These are phyloP conservation scores for Onygena corvina DNA, from an alignment of 2,329 filamentous ascomycete genomes.

Conservation along the genomic window DNA sequence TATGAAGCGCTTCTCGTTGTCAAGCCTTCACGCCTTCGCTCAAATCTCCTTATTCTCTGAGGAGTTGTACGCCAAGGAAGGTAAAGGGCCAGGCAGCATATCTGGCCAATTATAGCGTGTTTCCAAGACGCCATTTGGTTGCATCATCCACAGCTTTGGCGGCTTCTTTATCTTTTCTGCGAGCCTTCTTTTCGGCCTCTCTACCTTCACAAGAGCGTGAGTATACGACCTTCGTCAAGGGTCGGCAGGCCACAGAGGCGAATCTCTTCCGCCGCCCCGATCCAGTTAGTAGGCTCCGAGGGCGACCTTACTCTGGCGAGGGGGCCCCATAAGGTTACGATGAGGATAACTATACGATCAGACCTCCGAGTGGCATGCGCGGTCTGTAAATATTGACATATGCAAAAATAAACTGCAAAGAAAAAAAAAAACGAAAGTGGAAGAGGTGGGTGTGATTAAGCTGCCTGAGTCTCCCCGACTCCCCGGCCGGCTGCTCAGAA, in stretches of 20 bases:
- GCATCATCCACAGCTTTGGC: background rate
- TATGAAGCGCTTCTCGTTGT: background rate
- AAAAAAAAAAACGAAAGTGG: background rate
- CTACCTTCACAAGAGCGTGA: background rate
- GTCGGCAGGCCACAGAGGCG: background rate
- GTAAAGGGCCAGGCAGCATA: background rate
- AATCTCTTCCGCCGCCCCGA: constrained; percentile 4
- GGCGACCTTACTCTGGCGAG: background rate
- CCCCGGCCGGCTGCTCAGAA: constrained; percentile 5
- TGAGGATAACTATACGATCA: constrained; percentile 8
- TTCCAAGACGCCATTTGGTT: background rate
- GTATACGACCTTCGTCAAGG: background rate
- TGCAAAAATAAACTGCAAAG: background rate
- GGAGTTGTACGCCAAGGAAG: constrained; percentile 6
- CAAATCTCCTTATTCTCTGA: background rate
- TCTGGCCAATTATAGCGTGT: background rate
- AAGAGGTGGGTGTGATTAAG: background rate
- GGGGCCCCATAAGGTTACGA: background rate
- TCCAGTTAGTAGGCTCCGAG: background rate
- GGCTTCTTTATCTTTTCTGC: background rate
- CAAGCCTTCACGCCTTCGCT: background rate
- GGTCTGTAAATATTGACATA: background rate
- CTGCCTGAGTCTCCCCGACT: background rate
- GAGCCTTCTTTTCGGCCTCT: background rate
- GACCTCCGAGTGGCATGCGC: constrained; percentile 2